Conservation (phyloP, 176 grass and related monocot species). For the Rhynchospora tenuis region DNA sequence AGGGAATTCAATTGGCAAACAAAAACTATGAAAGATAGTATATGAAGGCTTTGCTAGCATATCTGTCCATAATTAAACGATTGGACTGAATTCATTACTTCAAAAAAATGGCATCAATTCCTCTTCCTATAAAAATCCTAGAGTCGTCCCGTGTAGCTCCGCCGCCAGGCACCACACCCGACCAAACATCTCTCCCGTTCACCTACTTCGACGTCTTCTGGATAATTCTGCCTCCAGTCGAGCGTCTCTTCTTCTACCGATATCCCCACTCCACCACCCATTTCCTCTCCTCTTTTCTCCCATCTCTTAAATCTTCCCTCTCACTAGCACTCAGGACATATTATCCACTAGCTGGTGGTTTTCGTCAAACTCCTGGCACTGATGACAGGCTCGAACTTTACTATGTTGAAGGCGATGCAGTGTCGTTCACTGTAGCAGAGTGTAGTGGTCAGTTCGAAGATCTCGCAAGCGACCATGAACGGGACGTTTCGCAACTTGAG, state of each 20-base stretch:
- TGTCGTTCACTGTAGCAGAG: constrained; percentile 51
- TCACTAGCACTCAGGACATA: constrained; percentile 17
- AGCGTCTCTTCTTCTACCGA: constrained; percentile 43
- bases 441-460: constrained; percentile 9
- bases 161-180: not conserved
- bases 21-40: too few species aligned
- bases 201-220: constrained; percentile 42
- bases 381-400: constrained; percentile 24
- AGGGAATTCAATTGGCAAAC: not conserved
- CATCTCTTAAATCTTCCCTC: constrained; percentile 28
- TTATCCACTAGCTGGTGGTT: constrained; percentile 42
- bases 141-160: constrained; percentile 21
- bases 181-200: constrained; percentile 24
- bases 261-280: constrained; percentile 19
- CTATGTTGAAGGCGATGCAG: constrained; percentile 35
- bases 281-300: constrained; percentile 15
- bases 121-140: not conserved
- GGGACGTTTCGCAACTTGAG: not conserved
- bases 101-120: not conserved
- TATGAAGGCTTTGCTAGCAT: too few species aligned
- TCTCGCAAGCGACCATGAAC: constrained; percentile 2
- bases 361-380: not conserved
- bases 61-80: too few species aligned
- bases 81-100: too few species aligned
- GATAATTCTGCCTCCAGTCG: constrained; percentile 21